Evolutionary conservation across 2,329 filamentous ascomycete genomes (phyloP), one percentile per base, ranked within the genome.

Genomic region (Alternaria sp.): DNA sequence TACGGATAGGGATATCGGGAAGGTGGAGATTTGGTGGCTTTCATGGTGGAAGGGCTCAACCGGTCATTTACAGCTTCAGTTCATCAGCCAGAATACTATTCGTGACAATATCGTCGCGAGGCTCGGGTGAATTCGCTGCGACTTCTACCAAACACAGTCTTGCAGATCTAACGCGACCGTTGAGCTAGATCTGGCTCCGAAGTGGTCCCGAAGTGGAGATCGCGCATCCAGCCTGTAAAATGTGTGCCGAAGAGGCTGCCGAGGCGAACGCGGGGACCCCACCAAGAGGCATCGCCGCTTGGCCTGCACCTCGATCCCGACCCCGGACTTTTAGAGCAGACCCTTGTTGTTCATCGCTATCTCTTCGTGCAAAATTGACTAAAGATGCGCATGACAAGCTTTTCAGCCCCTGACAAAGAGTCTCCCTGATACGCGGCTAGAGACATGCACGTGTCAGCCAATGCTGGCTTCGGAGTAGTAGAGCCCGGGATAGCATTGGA

Each of bases 231-330:
- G 16, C 34, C 22, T n/a, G 14, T 30, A 2, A 12, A 11, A 46
- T 46, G 27, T n/a, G 25, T 28, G 34, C 34, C 14, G 34, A 16
- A 16, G 34, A 6, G 34, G 14, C 34, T 2, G 1, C 0, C 44
- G 27, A 46, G 44, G 25, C 44, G 44, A 46, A 46, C n/a, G 44
- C 44, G 44, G 44, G 44, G 44, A 46, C 44, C 25, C 44, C 44
- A 46, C 25, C 16, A 46, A 46, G 44, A 30, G 10, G 28, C 25
- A 46, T 46, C 4, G 44, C 44, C n/a, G 44, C 44, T 46, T 46
- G 44, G 27, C 44, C 25, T 46, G 3, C 22, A 30, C 16, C 10
- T 46, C 27, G 27, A 46, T 30, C 44, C 28, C 7, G 18, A 20
- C 27, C 28, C 44, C 27, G 14, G 44, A 46, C 44, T 6, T 18